Base-by-base conservation (phyloP, 2,329 filamentous ascomycete species). In the Ambrosiella beaveri region DNA sequence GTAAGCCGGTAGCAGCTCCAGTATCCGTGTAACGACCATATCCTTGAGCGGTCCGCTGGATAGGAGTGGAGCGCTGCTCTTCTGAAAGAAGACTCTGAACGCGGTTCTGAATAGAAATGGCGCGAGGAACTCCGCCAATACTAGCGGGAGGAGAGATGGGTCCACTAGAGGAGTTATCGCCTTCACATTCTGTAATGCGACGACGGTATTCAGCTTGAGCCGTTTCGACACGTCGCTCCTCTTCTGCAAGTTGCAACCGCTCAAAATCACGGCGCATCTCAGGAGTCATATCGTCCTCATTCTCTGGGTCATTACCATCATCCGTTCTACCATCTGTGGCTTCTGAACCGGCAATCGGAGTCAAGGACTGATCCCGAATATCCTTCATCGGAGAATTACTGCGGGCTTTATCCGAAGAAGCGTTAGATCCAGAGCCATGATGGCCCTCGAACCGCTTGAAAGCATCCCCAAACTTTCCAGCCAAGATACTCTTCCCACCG, bases 251-350 rank as follows among this genome's bases (percentile, higher is more conserved):
- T 58, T 84, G 81, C 57, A 83, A 76, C 17, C 90, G 83, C 69
- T 98, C 93, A 13, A 95, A 75, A 67, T 98, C 93, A 38, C 93
- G 84, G 54, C 88, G 83, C 74, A 93, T 86, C 68, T 97, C 91
- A 0, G 91, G 88, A 0, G 88, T 82, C 66, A 95, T 70, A 61
- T 88, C 83, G 1, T 77, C 76, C 0, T 78, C 77, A 55, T 87
- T 72, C 0, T 77, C 75, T 49, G 77, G 75, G 1, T 77, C 73
- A 51, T 78, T 74, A 5, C 82, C 80, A 63, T 85, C 81, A 65
- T 90, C 85, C 63, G 77, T 85, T 3, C 66, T 65, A 7, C 64
- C 67, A 61, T 68, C 68, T 0, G 85, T 85, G 1, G 82, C 81
- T 65, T 89, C 88, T 0, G 86, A 89, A 9, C 85, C 85, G 3